Evolutionary conservation across 2,329 filamentous ascomycete genomes (phyloP).

Genomic region (Chalaropsis ovoidea): DNA sequence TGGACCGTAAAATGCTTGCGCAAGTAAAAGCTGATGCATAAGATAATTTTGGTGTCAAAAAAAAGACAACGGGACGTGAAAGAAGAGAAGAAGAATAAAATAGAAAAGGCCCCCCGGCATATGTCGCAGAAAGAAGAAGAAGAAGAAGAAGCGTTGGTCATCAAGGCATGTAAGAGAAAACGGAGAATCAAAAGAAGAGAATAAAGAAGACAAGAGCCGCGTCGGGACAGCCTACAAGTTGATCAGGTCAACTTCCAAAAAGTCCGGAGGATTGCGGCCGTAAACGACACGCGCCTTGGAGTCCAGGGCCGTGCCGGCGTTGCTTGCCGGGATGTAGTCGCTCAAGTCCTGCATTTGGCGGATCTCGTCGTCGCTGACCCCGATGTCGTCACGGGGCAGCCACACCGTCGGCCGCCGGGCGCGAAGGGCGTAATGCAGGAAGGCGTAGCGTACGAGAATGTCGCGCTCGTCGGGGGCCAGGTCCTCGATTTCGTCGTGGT

Average conservation of each 20-base stretch:
- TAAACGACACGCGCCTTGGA: conserved; percentile 75
- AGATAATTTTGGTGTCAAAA: conserved; percentile 4
- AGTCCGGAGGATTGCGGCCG: conserved; percentile 75
- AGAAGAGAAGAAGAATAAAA: neutral
- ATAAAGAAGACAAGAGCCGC: neutral
- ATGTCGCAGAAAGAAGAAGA: too few species aligned
- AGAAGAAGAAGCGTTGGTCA: conserved; percentile 5
- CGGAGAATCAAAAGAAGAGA: neutral
- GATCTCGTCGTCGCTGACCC: conserved; percentile 86
- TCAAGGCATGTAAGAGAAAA: conserved; percentile 6
- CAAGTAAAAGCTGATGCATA: conserved; percentile 10
- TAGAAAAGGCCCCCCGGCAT: neutral
- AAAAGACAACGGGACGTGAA: neutral
- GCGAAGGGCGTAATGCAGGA: conserved; percentile 79
- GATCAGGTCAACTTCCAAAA: conserved; percentile 79
- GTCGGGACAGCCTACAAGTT: conserved; percentile 45
- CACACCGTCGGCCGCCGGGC: conserved; percentile 80
- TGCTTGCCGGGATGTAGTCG: conserved; percentile 82
- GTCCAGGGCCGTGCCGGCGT: conserved; percentile 81
- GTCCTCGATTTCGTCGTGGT: conserved; percentile 90
- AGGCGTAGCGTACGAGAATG: conserved; percentile 72
- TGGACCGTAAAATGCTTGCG: neutral
- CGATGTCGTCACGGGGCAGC: conserved; percentile 85
- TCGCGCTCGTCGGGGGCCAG: conserved; percentile 84
- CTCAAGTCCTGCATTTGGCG: conserved; percentile 64